Evolutionary conservation across 1,284 basidiomycete species (phyloP).

Genomic region (Coniferiporia weirii): DNA sequence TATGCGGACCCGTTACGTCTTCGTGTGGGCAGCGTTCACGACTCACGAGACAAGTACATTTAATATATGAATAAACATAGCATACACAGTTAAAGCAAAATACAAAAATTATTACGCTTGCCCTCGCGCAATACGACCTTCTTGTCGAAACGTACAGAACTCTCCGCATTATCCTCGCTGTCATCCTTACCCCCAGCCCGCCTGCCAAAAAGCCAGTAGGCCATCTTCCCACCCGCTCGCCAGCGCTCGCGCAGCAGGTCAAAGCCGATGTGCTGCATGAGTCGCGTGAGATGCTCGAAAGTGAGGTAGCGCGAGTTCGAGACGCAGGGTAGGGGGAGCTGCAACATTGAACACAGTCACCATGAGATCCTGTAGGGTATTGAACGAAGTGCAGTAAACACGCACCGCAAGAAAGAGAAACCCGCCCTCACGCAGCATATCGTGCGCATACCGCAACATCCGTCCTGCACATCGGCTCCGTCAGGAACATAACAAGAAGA

Average conservation of each 20-base stretch:
- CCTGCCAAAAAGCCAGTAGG: slow-evolving; percentile 67
- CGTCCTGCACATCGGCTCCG: slow-evolving; percentile 46
- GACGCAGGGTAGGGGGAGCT: slow-evolving; percentile 81
- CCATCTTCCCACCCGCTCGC: slow-evolving; percentile 68
- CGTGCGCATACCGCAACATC: slow-evolving; percentile 66
- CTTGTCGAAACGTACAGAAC: slow-evolving; percentile 36
- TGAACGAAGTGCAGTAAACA: slow-evolving; percentile 12
- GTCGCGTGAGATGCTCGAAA: slow-evolving; percentile 44
- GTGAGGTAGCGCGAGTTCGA: slow-evolving; percentile 79
- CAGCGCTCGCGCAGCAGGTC: slow-evolving; percentile 51
- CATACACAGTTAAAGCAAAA: slow-evolving; percentile 34
- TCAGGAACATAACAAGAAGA: not conserved
- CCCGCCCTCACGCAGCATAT: slow-evolving; percentile 50
- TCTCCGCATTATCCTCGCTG: slow-evolving; percentile 17
- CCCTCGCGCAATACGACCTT: slow-evolving; percentile 61
- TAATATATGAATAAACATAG: not conserved
- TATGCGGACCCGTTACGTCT: too few species aligned
- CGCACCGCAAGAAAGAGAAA: slow-evolving; percentile 72
- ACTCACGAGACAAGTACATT: not conserved
- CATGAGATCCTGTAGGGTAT: not conserved
- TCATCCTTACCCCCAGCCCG: slow-evolving; percentile 1
- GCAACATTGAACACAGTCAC: not conserved
- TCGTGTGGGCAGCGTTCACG: too few species aligned
- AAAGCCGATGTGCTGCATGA: slow-evolving; percentile 69
- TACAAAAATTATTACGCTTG: slow-evolving; percentile 76